A percentile compares a stretch with the other conserved stretches of the same genome.
Evolutionary conservation across 352 stramenopile species (phyloP).

Genomic region (Discostella stelligera): DNA sequence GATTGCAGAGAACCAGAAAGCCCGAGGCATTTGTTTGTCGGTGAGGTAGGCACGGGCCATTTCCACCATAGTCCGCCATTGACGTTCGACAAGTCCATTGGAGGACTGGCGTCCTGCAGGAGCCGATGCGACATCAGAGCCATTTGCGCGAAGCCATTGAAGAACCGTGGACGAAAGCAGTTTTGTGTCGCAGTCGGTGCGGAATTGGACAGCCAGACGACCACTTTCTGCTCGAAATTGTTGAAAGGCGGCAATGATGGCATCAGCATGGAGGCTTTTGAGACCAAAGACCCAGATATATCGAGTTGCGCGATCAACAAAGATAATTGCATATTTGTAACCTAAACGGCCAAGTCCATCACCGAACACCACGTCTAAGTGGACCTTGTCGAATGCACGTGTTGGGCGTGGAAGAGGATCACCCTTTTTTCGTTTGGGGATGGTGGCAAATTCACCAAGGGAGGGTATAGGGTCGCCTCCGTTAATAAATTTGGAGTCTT

Average conservation of each 20-base stretch:
- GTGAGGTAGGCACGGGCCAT: neutral
- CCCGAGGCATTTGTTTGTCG: neutral
- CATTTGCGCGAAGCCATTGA: neutral
- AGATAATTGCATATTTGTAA: neutral
- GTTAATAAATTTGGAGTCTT: neutral
- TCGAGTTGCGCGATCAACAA: neutral
- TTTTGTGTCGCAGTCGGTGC: slow-evolving; percentile 1
- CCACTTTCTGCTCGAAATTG: neutral
- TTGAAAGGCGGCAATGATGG: neutral
- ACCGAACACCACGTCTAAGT: too few relatives aligned
- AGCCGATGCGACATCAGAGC: neutral
- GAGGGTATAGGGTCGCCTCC: neutral
- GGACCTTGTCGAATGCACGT: slow-evolving; percentile 1
- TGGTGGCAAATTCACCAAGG: neutral
- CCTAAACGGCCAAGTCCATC: neutral
- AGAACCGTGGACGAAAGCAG: neutral
- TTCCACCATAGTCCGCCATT: neutral
- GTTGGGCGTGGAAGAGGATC: neutral
- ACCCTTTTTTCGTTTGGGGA: neutral
- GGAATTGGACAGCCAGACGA: neutral
- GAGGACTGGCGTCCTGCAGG: neutral
- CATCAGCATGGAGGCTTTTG: neutral
- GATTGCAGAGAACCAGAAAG: slow-evolving; percentile 8
- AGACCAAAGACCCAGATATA: slow-evolving; percentile 11
- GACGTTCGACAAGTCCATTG: slow-evolving; percentile 4